Base-by-base conservation (phyloP, 148 eudicot species). In the Vaccinium vitisidaea region DNA sequence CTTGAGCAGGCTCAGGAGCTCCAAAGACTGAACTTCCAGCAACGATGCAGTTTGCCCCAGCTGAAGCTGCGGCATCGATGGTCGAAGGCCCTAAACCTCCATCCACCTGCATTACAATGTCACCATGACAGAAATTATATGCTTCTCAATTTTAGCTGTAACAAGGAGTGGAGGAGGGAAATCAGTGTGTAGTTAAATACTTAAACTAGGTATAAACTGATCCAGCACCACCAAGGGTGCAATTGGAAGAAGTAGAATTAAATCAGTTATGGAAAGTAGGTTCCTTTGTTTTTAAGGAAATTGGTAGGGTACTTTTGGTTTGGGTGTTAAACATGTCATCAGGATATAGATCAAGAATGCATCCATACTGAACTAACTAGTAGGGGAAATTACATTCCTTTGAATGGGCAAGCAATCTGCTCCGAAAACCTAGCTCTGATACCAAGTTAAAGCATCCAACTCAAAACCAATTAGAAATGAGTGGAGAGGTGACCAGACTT, bases 11-110 rank as follows among this genome's bases (percentile, higher is more conserved):
- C 49, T 92, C 92, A 21, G 95, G 86, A 84, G 99, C 97, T 54
- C 98, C 97, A 84, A 96, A 96, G 59, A 96, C 95, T 39, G 98
- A 94, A 85, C 98, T 96, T 75, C 99, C 99, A 12, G 99, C 99
- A 55, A 96, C 99, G 55, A 96, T 96, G 89, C 97, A 93, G 89
- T 96, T 96, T 82, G 99, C 99, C 83, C 98, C 99, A 14, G 98
- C 97, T 86, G 93, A 83, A 43, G 99, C 95, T 18, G 98, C 98
- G 36, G 84, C 88, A 67, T 93, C 93, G 58, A 96, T 94, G 36
- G 98, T 96, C 80, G 95, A 94, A 83, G 97, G 95, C 81, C 98
- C 98, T 87, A 96, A 90, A 83, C 99, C 98, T 59, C 98, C 98
- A 89, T 96, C 99, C 71, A 96, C 99, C 99, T 94, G 30, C 73